These are phyloP conservation scores for Trametes sanguinea DNA, from an alignment of 768 basidiomycete genomes.

Conservation along the genomic window DNA sequence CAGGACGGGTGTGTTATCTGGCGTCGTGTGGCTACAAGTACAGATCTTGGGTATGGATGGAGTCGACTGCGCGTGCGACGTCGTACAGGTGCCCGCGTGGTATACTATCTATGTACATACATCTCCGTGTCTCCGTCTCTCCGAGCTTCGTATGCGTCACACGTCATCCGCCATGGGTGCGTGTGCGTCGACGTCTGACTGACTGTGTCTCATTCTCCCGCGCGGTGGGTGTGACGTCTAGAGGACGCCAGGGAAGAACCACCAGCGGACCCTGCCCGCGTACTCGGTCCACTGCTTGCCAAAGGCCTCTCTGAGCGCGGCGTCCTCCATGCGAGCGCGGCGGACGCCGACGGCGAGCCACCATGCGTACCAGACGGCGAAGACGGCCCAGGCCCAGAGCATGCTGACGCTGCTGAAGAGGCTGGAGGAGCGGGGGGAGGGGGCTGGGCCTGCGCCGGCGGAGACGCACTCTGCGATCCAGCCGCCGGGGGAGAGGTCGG, in stretches of 20 bases:
- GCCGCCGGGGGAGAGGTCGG: conserved; percentile 23
- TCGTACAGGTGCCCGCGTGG: background rate
- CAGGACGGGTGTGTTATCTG: background rate
- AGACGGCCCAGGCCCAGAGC: conserved; percentile 15
- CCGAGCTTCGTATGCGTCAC: too few species aligned
- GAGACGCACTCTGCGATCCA: conserved; percentile 25
- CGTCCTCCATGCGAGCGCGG: conserved; percentile 26
- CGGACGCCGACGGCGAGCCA: conserved; percentile 19
- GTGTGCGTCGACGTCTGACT: too few species aligned
- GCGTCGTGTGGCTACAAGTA: background rate
- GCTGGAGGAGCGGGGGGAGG: background rate
- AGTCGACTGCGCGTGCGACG: background rate
- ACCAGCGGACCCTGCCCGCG: conserved; percentile 20
- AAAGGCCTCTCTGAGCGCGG: conserved; percentile 21
- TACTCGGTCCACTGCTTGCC: conserved; percentile 27
- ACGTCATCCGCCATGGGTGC: too few species aligned
- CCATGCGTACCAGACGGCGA: conserved; percentile 23
- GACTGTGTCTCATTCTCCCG: too few species aligned
- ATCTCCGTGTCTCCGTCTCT: too few species aligned
- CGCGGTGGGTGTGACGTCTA: background rate
- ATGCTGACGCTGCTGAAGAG: background rate
- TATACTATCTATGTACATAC: background rate
- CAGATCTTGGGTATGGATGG: background rate
- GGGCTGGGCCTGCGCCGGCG: background rate
- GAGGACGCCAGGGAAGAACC: conserved; percentile 28